Evolutionary conservation across 2,329 filamentous ascomycete genomes (phyloP), one percentile per base, ranked within the genome.

Genomic region (Penicillium sp.): DNA sequence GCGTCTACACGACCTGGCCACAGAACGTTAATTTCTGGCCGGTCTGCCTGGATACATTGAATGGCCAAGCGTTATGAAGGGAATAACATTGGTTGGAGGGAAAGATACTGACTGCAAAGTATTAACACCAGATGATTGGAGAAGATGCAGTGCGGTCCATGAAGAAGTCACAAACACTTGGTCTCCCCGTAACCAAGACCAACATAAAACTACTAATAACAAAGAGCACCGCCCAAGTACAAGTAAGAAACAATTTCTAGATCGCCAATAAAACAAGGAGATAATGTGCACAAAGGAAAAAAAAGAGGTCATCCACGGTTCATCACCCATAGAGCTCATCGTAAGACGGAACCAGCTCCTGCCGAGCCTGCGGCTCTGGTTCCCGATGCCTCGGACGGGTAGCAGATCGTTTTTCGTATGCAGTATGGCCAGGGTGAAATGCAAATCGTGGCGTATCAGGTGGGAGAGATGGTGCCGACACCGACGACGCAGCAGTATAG

Each of bases 291-390:
- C 35, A 37, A 58, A 43, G 28, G 28, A 7, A 11, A 4, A 11
- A 22, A 26, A 42, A 49, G 43, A 14, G n/a, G 14, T 14, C 52
- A 8, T 11, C 22, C 37, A 43, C 45, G 28, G n/a, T n/a, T 6
- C 25, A 38, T 68, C 68, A 77, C 26, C 76, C 75, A 63, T 75
- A 78, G 14, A 78, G 70, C 43, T 78, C 76, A 62, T 78, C 76
- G 45, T 78, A 75, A 14, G 75, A 77, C 8, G 75, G 76, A 0
- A 77, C 76, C 64, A 77, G 61, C 53, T 75, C 69, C 49, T 72
- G 71, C 28, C 58, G 61, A 28, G 61, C 52, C 35, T 42, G 48
- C 8, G 64, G 51, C n/a, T 70, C 68, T 19, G 65, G 59, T 33
- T 73, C 67, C 49, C 65, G 60, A 35, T 57, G 52, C 62, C 67